phyloP scores from a whole-genome alignment of 2,329 filamentous ascomycete genomes.

The Neonectria magnoliae region DNA sequence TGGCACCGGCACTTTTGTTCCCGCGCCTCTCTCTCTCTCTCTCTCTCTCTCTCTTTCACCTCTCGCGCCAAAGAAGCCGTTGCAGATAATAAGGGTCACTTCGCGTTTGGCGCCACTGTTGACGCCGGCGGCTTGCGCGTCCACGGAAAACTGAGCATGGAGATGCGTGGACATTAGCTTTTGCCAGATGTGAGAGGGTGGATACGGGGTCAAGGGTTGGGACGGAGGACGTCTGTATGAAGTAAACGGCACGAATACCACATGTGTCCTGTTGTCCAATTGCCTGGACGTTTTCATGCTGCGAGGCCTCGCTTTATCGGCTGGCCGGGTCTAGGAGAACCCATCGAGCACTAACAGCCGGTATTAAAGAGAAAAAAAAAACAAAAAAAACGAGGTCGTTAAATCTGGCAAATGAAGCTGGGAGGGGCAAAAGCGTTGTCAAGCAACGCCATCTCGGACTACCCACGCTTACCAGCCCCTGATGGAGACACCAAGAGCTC shows the following conservation, averaged over 20 bases:
- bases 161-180: not conserved
- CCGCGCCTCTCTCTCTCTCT: not conserved
- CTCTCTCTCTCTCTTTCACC: not conserved
- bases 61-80: not conserved
- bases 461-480: not conserved
- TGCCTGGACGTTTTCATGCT: not conserved
- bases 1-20: not conserved
- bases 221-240: not conserved
- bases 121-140: conserved; percentile 17
- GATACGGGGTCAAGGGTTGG: not conserved
- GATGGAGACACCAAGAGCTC: not conserved
- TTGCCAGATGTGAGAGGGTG: not conserved
- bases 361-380: not conserved
- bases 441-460: not conserved
- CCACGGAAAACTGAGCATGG: not conserved
- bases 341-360: not conserved
- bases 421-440: not conserved
- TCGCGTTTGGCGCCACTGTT: not conserved
- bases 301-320: not conserved
- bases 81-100: not conserved
- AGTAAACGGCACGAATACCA: too few relatives aligned
- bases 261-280: not conserved
- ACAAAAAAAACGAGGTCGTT: not conserved
- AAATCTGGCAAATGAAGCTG: conserved; percentile 2
- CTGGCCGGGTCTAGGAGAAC: not conserved